These are phyloP conservation scores for Venturia nashicola DNA, from an alignment of 2,329 filamentous ascomycete species.

Conservation along the genomic window DNA sequence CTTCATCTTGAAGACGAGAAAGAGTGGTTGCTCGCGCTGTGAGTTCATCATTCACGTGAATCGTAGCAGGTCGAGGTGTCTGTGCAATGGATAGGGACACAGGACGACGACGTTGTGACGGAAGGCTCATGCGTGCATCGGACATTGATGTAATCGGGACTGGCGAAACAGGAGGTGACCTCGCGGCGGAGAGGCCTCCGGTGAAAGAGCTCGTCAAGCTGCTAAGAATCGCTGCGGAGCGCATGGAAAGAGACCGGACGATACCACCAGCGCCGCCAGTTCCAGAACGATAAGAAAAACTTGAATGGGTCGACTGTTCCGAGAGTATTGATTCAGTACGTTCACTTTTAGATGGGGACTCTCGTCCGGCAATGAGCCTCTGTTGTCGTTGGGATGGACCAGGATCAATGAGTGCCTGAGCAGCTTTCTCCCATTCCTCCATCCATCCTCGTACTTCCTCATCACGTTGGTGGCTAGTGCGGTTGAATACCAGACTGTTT, in stretches of 20 bases:
- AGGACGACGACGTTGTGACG: constrained; percentile 3
- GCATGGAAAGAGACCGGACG: constrained; percentile 32
- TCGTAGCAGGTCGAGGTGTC: neutral
- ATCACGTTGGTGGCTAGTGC: constrained; percentile 12
- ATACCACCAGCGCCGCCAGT: constrained; percentile 13
- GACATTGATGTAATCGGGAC: neutral
- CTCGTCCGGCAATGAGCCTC: constrained; percentile 18
- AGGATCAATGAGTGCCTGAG: constrained; percentile 9
- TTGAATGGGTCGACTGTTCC: constrained; percentile 35
- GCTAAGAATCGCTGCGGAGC: constrained; percentile 28
- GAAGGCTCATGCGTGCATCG: constrained; percentile 1
- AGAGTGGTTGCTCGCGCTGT: constrained; percentile 38
- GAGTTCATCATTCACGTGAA: constrained; percentile 31
- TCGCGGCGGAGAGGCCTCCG: constrained; percentile 18
- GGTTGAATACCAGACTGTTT: constrained; percentile 3
- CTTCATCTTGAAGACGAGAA: constrained; percentile 37
- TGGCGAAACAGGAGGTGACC: constrained; percentile 13
- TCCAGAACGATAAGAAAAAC: constrained; percentile 20
- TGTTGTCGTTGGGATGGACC: neutral
- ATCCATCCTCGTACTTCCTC: constrained; percentile 13
- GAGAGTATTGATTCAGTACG: constrained; percentile 45
- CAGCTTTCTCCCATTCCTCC: constrained; percentile 15
- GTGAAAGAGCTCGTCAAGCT: constrained; percentile 20
- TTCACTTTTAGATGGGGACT: constrained; percentile 40
- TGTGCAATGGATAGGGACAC: neutral